phyloP scores from a whole-genome alignment of 768 basidiomycete species.

The Suillus clintonianus region DNA sequence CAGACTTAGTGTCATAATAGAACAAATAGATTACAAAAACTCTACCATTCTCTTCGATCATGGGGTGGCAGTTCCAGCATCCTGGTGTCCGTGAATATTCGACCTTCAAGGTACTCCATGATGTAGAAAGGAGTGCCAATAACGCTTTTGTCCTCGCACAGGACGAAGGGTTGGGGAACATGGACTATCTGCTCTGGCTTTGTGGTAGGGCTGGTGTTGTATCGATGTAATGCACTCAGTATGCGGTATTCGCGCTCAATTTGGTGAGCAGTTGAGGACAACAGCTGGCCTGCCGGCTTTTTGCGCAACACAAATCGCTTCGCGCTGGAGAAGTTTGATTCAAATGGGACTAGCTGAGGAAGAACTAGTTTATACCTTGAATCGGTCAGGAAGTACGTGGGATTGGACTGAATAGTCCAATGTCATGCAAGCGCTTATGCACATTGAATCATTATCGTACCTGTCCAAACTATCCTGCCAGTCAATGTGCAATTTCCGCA shows the following conservation, averaged over 20 bases:
- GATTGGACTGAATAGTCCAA: constrained; percentile 70
- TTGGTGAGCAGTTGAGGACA: constrained; percentile 92
- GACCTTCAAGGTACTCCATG: constrained; percentile 94
- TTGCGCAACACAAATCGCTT: constrained; percentile 84
- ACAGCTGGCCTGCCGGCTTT: constrained; percentile 84
- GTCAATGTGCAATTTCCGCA: not conserved
- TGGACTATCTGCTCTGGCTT: constrained; percentile 61
- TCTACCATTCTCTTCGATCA: constrained; percentile 71
- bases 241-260: constrained; percentile 92
- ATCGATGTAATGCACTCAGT: constrained; percentile 70
- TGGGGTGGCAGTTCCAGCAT: constrained; percentile 68
- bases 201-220: constrained; percentile 62
- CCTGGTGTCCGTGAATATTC: constrained; percentile 86
- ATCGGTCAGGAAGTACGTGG: constrained; percentile 92
- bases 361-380: constrained; percentile 48
- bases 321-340: constrained; percentile 36
- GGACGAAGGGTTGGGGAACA: constrained; percentile 78
- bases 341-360: not conserved
- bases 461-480: constrained; percentile 75
- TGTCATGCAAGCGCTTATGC: not conserved
- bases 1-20: not conserved
- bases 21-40: constrained; percentile 15
- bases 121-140: constrained; percentile 93
- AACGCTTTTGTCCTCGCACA: constrained; percentile 78
- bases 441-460: constrained; percentile 40